These are phyloP conservation scores for Paramecium caudatum DNA, from an alignment of 73 alveolate genomes.

Conservation along the genomic window DNA sequence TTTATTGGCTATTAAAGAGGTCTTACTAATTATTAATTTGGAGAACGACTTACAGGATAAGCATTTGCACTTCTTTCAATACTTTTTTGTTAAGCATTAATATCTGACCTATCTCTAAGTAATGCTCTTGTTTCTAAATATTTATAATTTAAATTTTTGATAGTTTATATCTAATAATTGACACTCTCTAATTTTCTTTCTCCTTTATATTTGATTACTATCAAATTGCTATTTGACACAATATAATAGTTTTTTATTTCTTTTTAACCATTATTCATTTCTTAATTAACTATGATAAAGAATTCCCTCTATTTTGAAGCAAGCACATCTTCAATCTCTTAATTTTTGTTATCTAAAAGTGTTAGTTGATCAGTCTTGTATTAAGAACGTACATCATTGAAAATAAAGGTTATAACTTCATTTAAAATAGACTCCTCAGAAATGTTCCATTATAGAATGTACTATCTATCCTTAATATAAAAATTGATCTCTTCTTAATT, in stretches of 20 bases:
- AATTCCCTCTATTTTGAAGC: too few relatives aligned
- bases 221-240: too few relatives aligned
- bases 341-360: too few relatives aligned
- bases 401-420: not conserved
- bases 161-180: not conserved
- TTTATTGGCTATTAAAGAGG: not conserved
- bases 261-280: too few relatives aligned
- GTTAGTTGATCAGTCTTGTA: not conserved
- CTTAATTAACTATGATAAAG: too few relatives aligned
- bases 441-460: not conserved
- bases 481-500: not conserved
- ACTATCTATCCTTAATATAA: not conserved
- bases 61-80: conserved; percentile 18
- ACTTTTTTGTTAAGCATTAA: not conserved
- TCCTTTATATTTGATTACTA: too few relatives aligned
- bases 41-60: not conserved
- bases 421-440: not conserved
- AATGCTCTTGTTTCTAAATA: not conserved
- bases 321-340: too few relatives aligned
- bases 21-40: not conserved
- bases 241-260: too few relatives aligned
- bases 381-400: not conserved
- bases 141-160: not conserved
- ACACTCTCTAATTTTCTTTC: conserved; percentile 12
- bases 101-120: not conserved